Evolutionary conservation across 768 basidiomycete genomes (phyloP).

Genomic region (Dictyophora rubrovolvata): DNA sequence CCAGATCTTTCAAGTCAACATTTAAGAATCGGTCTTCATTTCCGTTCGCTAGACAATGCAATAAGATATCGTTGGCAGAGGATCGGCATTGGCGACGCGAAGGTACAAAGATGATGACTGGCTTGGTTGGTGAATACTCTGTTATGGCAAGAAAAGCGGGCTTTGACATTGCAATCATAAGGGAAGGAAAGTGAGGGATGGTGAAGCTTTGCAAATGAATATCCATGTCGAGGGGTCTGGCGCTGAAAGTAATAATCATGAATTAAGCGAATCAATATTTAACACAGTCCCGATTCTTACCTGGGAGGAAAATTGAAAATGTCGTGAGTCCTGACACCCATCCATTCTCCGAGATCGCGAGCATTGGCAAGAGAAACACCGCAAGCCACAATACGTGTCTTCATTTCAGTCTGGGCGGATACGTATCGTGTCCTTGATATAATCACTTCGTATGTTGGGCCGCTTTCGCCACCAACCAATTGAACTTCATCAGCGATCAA

Average conservation of each 20-base stretch:
- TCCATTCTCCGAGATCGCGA: slow-evolving; percentile 94
- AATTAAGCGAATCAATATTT: not conserved
- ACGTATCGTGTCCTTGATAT: slow-evolving; percentile 96
- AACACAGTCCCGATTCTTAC: slow-evolving; percentile 24
- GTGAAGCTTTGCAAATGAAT: slow-evolving; percentile 94
- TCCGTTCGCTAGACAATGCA: slow-evolving; percentile 83
- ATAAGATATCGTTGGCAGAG: slow-evolving; percentile 83
- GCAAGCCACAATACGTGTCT: slow-evolving; percentile 91
- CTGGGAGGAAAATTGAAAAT: slow-evolving; percentile 98
- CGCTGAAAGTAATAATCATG: slow-evolving; percentile 33
- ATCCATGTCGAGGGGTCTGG: slow-evolving; percentile 94
- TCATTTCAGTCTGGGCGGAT: slow-evolving; percentile 83
- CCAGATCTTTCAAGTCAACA: slow-evolving; percentile 70
- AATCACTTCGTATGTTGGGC: slow-evolving; percentile 93
- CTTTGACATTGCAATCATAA: slow-evolving; percentile 99
- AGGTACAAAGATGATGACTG: slow-evolving; percentile 87
- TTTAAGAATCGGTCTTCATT: slow-evolving; percentile 82
- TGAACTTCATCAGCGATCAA: slow-evolving; percentile 95
- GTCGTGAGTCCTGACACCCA: slow-evolving; percentile 85
- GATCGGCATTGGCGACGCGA: slow-evolving; percentile 89
- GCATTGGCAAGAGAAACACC: slow-evolving; percentile 95
- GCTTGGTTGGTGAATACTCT: slow-evolving; percentile 77
- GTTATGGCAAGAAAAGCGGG: slow-evolving; percentile 89
- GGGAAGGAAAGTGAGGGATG: slow-evolving; percentile 94
- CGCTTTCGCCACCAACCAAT: slow-evolving; percentile 87